Evolutionary conservation across 768 basidiomycete species (phyloP).

Genomic region (Grammothele lineata): DNA sequence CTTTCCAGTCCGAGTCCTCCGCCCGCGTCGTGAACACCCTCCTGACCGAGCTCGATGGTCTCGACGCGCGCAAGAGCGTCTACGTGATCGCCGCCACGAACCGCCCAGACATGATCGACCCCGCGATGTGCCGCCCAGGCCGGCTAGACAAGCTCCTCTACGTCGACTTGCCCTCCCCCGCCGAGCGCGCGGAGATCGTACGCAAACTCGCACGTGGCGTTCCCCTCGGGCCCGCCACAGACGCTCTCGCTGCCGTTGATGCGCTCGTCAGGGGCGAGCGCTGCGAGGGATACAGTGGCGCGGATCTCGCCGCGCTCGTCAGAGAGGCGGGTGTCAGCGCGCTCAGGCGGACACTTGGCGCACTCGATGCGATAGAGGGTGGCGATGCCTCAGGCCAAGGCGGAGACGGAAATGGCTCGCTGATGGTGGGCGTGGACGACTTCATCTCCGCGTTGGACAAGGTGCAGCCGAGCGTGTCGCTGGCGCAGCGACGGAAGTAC

Average conservation of each 20-base stretch:
- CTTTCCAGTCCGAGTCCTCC: conserved; percentile 79
- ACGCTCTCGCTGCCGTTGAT: conserved; percentile 25
- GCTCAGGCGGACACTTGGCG: conserved; percentile 62
- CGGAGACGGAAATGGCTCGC: conserved; percentile 12
- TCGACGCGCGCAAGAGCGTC: conserved; percentile 80
- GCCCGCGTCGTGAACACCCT: conserved; percentile 93
- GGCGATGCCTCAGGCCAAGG: conserved; percentile 18
- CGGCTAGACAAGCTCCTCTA: conserved; percentile 92
- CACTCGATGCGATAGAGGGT: conserved; percentile 56
- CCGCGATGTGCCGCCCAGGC: conserved; percentile 96
- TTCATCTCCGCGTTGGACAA: conserved; percentile 74
- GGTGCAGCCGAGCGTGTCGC: conserved; percentile 82
- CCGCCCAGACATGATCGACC: conserved; percentile 95
- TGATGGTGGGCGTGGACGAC: conserved; percentile 56
- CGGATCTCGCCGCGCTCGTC: conserved; percentile 84
- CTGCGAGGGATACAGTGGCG: conserved; percentile 90
- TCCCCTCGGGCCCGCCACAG: conserved; percentile 46
- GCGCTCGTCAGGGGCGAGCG: conserved; percentile 50
- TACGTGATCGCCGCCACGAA: conserved; percentile 96
- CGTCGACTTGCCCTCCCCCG: conserved; percentile 74
- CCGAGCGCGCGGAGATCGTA: conserved; percentile 82
- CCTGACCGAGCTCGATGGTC: conserved; percentile 89
- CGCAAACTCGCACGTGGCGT: conserved; percentile 69
- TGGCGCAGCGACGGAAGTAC: conserved; percentile 77
- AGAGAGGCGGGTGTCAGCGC: conserved; percentile 90